Conservation (phyloP, 805 yeast genomes). For the Naumovozyma dairenensis region DNA sequence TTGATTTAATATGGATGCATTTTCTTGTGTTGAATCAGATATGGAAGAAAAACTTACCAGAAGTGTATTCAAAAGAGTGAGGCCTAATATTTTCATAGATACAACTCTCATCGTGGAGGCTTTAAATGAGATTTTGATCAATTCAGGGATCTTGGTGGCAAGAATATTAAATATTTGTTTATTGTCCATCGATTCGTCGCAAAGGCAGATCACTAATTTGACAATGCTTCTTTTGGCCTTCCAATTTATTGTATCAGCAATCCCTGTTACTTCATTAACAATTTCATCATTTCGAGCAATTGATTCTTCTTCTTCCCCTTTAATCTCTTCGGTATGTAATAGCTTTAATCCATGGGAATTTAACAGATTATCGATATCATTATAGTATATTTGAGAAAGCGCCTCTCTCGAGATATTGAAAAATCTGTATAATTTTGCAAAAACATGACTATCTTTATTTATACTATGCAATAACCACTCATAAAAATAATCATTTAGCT, state of each 20-base stretch:
- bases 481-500: conserved; percentile 37
- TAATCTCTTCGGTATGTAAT: conserved; percentile 28
- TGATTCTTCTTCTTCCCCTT: conserved; percentile 40
- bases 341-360: conserved; percentile 29
- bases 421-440: conserved; percentile 42
- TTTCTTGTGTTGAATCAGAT: conserved; percentile 64
- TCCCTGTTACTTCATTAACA: neutral
- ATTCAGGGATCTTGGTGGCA: conserved; percentile 42
- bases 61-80: conserved; percentile 54
- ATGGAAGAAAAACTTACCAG: conserved; percentile 50
- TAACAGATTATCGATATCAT: conserved; percentile 35
- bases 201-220: conserved; percentile 23
- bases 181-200: conserved; percentile 4
- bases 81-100: conserved; percentile 52
- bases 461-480: conserved; percentile 53
- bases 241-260: conserved; percentile 32
- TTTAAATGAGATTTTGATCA: conserved; percentile 68
- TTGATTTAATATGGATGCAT: conserved; percentile 67
- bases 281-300: conserved; percentile 23
- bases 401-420: conserved; percentile 37
- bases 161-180: conserved; percentile 4
- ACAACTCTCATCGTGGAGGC: conserved; percentile 68
- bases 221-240: conserved; percentile 33
- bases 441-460: conserved; percentile 41
- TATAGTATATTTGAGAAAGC: conserved; percentile 33